Percentiles rank a stretch among this genome's conserved stretches.
Evolutionary conservation across 2,329 filamentous ascomycete species (phyloP).

Genomic region (Dendrostoma leiphaemia): DNA sequence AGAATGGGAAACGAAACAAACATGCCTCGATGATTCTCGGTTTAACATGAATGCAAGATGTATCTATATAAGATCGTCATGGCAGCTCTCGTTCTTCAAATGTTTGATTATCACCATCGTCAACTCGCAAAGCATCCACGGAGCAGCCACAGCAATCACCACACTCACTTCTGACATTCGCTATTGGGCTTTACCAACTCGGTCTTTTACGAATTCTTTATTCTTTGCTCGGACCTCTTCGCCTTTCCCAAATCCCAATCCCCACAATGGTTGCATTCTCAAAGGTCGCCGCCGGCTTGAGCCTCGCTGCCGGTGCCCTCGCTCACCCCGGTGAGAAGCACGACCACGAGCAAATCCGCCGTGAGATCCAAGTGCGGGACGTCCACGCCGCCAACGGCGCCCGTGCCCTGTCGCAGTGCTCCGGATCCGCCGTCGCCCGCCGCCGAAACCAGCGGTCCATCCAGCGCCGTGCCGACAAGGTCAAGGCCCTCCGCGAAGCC

Average conservation of each 20-base stretch:
- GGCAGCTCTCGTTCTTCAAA: not conserved
- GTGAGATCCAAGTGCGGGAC: constrained; percentile 33
- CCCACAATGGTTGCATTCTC: constrained; percentile 16
- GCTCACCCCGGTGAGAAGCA: constrained; percentile 34
- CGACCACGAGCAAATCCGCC: constrained; percentile 28
- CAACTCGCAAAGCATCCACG: not conserved
- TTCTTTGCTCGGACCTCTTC: not conserved
- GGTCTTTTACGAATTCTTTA: not conserved
- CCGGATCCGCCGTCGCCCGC: constrained; percentile 35
- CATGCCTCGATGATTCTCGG: not conserved
- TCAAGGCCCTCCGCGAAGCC: constrained; percentile 37
- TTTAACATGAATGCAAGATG: not conserved
- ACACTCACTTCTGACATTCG: not conserved
- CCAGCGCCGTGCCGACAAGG: constrained; percentile 37
- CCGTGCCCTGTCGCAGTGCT: constrained; percentile 38
- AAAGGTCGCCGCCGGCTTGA: constrained; percentile 8
- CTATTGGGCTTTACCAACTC: not conserved
- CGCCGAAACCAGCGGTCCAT: constrained; percentile 38
- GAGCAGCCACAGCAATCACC: not conserved
- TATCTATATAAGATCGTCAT: not conserved
- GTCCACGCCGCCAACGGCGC: constrained; percentile 29
- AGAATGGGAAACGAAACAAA: not conserved
- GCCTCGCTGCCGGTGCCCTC: constrained; percentile 23
- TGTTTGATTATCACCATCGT: not conserved
- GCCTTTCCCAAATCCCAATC: not conserved